These are phyloP conservation scores for Helotiales sp. DNA, from an alignment of 2,329 filamentous ascomycete genomes.

Conservation along the genomic window DNA sequence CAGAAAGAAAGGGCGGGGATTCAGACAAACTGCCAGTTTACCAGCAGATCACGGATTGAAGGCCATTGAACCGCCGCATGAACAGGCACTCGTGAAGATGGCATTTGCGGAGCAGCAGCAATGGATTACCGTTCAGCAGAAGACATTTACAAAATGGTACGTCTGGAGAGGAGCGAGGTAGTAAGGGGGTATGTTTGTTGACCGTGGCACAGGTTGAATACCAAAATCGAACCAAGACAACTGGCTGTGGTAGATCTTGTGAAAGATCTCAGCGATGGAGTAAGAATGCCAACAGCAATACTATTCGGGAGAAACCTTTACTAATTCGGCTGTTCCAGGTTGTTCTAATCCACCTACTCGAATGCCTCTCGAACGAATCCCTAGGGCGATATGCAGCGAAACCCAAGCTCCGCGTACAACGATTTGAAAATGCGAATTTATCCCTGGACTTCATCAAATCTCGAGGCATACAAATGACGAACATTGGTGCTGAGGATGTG, in stretches of 20 bases:
- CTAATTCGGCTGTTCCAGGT: slow-evolving; percentile 60
- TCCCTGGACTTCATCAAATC: slow-evolving; percentile 92
- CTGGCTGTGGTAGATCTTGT: slow-evolving; percentile 88
- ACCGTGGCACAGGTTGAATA: slow-evolving; percentile 76
- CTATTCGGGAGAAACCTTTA: slow-evolving; percentile 11
- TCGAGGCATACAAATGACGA: slow-evolving; percentile 93
- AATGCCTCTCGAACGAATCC: slow-evolving; percentile 92
- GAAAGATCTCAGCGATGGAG: slow-evolving; percentile 88
- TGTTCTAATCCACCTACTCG: slow-evolving; percentile 93
- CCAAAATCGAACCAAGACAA: slow-evolving; percentile 80
- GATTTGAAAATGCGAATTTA: slow-evolving; percentile 97
- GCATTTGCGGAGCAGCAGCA: slow-evolving; percentile 67
- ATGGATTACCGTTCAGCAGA: slow-evolving; percentile 87
- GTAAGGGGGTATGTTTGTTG: slow-evolving; percentile 4
- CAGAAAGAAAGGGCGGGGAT: slow-evolving; percentile 28
- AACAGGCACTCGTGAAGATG: slow-evolving; percentile 56
- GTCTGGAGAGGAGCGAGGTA: slow-evolving; percentile 11
- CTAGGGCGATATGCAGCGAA: slow-evolving; percentile 96
- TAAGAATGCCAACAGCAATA: slow-evolving; percentile 56
- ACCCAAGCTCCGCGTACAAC: slow-evolving; percentile 93
- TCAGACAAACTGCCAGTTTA: slow-evolving; percentile 31
- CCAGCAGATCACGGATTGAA: slow-evolving; percentile 39
- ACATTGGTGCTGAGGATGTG: slow-evolving; percentile 97
- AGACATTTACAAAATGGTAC: slow-evolving; percentile 98
- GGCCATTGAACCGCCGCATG: slow-evolving; percentile 41